A percentile compares a stretch with the other conserved stretches of the same genome.
Evolutionary conservation across 106 monocot species (phyloP).

Genomic region (Allium sativum): DNA sequence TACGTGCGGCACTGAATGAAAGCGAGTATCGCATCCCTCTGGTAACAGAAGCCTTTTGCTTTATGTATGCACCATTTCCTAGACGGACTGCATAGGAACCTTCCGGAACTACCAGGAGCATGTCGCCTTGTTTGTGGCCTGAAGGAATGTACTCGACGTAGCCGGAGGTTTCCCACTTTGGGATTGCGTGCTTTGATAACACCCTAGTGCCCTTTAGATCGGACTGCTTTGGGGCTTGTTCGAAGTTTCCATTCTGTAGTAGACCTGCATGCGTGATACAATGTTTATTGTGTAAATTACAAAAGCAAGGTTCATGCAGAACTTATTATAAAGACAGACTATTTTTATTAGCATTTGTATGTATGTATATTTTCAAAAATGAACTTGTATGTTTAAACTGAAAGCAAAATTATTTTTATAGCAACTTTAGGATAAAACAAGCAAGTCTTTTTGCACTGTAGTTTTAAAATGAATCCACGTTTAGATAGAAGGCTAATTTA

Average conservation of each 20-base stretch:
- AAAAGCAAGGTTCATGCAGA: too few species aligned
- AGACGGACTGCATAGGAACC: constrained; percentile 39
- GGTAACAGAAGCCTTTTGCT: constrained; percentile 13
- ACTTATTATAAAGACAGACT: too few species aligned
- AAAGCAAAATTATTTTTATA: neutral
- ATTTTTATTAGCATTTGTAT: neutral
- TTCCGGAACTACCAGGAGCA: constrained; percentile 47
- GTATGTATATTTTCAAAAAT: neutral
- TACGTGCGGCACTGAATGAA: constrained; percentile 42
- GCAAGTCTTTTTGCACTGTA: too few species aligned
- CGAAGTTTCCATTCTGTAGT: constrained; percentile 28
- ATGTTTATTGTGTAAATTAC: neutral
- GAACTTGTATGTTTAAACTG: neutral
- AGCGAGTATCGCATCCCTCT: constrained; percentile 12
- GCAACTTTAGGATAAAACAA: too few species aligned
- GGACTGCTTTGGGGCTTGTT: constrained; percentile 17
- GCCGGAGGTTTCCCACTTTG: constrained; percentile 36
- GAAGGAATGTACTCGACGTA: constrained; percentile 53
- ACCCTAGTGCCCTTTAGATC: constrained; percentile 33
- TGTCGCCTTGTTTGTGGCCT: constrained; percentile 49
- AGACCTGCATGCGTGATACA: constrained; percentile 7
- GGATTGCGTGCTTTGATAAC: constrained; percentile 14
- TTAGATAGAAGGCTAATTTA: too few species aligned
- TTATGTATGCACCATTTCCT: constrained; percentile 38
- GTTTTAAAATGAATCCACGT: too few species aligned